Conservation (phyloP, 345 rosid genomes). For the Psidium guajava region DNA sequence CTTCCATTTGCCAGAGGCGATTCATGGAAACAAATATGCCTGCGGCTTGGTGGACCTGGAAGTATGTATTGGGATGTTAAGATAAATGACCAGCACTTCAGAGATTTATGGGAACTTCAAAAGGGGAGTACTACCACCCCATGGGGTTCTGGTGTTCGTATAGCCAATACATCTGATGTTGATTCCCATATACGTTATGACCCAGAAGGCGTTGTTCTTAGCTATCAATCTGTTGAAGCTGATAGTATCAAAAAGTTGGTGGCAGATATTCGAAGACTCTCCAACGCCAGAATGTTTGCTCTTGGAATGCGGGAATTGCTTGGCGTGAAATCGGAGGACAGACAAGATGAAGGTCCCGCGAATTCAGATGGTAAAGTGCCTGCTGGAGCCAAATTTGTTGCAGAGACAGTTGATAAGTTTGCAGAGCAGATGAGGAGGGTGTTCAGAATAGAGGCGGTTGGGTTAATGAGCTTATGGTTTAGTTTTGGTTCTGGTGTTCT, state of each 20-base stretch:
- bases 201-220: slow-evolving; percentile 93
- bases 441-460: slow-evolving; percentile 92
- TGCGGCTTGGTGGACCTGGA: slow-evolving; percentile 98
- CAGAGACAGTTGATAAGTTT: slow-evolving; percentile 64
- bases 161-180: slow-evolving; percentile 85
- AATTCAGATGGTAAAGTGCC: slow-evolving; percentile 41
- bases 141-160: slow-evolving; percentile 92
- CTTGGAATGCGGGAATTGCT: slow-evolving; percentile 91
- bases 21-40: slow-evolving; percentile 92
- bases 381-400: slow-evolving; percentile 46
- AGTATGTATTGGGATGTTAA: slow-evolving; percentile 98
- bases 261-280: slow-evolving; percentile 88
- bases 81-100: slow-evolving; percentile 90
- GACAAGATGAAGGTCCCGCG: slow-evolving; percentile 42
- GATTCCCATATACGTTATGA: slow-evolving; percentile 93
- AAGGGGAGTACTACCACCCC: slow-evolving; percentile 69
- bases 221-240: slow-evolving; percentile 84
- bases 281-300: slow-evolving; percentile 90
- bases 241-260: slow-evolving; percentile 89
- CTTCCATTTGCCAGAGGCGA: slow-evolving; percentile 72
- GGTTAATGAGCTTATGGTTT: slow-evolving; percentile 94
- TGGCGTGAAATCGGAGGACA: slow-evolving; percentile 81
- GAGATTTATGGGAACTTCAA: slow-evolving; percentile 97
- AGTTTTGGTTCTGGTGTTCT: slow-evolving; percentile 84
- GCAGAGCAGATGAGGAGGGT: slow-evolving; percentile 80